phyloP scores from a whole-genome alignment of 169 alveolate species.

The Cryptosporidium xiaoi region DNA sequence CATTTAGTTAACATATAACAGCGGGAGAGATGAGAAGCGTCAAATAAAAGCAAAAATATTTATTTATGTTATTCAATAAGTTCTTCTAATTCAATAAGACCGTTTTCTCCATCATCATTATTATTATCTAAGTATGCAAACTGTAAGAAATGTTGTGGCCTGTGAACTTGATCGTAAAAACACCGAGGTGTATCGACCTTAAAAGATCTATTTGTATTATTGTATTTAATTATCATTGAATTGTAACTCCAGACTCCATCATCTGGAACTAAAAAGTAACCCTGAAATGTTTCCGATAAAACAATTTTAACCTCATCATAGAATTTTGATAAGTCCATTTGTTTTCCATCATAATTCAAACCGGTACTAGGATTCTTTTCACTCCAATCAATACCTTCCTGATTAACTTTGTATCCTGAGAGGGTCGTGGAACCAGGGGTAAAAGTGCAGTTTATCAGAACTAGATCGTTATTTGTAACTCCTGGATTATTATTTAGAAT shows the following conservation, averaged over 20 bases:
- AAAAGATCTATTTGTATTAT: conserved; percentile 38
- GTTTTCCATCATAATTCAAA: conserved; percentile 14
- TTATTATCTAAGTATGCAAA: conserved; percentile 79
- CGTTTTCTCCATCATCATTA: conserved; percentile 73
- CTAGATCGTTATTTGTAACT: conserved; percentile 72
- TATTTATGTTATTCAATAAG: conserved; percentile 26
- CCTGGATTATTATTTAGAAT: conserved; percentile 25
- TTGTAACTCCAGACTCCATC: conserved; percentile 99
- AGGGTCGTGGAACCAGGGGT: conserved; percentile 98
- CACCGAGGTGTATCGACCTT: conserved; percentile 95
- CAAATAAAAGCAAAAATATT: not conserved
- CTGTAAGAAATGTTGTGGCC: conserved; percentile 86
- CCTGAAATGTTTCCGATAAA: conserved; percentile 96
- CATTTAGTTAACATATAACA: conserved; percentile 1
- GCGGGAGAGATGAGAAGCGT: not conserved
- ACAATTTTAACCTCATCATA: conserved; percentile 93
- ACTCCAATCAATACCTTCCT: conserved; percentile 94
- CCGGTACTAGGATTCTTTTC: conserved; percentile 80
- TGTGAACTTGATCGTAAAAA: conserved; percentile 97
- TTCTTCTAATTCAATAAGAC: conserved; percentile 34
- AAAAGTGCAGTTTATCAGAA: conserved; percentile 89
- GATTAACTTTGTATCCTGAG: conserved; percentile 93
- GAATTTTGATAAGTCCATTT: conserved; percentile 23
- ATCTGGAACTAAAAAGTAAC: conserved; percentile 99
- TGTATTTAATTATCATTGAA: conserved; percentile 94